phyloP scores from a whole-genome alignment of 805 yeast species.

The Lachancea kluyveri region DNA sequence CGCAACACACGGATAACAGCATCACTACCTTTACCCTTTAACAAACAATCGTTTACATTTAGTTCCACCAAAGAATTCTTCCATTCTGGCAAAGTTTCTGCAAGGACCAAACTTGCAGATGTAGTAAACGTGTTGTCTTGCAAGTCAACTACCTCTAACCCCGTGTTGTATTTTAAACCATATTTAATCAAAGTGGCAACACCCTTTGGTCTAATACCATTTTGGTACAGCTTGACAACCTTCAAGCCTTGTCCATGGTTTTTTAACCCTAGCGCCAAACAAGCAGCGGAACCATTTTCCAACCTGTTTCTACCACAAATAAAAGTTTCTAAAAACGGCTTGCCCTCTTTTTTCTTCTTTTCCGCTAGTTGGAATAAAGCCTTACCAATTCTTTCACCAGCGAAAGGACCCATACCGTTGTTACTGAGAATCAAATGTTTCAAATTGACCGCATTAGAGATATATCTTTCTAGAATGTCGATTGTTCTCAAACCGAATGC shows the following conservation, averaged over 20 bases:
- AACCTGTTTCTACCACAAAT: constrained; percentile 96
- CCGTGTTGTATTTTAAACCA: constrained; percentile 60
- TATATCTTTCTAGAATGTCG: constrained; percentile 75
- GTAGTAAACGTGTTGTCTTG: constrained; percentile 93
- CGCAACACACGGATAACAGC: constrained; percentile 44
- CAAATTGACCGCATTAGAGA: constrained; percentile 68
- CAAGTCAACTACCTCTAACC: constrained; percentile 67
- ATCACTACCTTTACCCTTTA: constrained; percentile 72
- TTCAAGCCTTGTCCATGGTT: constrained; percentile 65
- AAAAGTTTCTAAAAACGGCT: constrained; percentile 65
- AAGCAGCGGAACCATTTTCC: constrained; percentile 88
- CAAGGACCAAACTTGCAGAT: constrained; percentile 58
- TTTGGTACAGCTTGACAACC: constrained; percentile 79
- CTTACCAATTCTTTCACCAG: constrained; percentile 90
- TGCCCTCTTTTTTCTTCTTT: constrained; percentile 46
- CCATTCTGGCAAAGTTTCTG: constrained; percentile 60
- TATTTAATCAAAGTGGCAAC: constrained; percentile 63
- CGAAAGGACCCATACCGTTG: constrained; percentile 98
- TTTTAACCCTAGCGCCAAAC: constrained; percentile 78
- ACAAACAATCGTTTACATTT: constrained; percentile 82
- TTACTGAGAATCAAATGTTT: constrained; percentile 86
- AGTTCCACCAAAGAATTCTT: constrained; percentile 56
- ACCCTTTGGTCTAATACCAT: constrained; percentile 96
- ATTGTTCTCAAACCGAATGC: constrained; percentile 96
- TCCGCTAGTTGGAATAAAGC: constrained; percentile 67